Base-by-base conservation (phyloP, 257 asterid species). In the Primulina eburnea region DNA sequence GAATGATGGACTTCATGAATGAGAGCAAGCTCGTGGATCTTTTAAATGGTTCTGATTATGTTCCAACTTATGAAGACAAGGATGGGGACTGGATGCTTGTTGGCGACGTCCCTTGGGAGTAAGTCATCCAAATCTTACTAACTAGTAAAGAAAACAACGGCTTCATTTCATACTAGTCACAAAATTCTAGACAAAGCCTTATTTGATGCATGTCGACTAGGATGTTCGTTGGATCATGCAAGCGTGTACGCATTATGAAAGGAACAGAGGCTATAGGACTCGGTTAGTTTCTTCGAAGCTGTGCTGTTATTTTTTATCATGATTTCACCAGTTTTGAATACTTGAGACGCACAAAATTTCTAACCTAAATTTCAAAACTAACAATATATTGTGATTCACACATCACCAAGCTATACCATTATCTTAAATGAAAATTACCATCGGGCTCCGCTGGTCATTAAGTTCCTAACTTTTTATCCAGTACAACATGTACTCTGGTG, bases 41-140 rank as follows among this genome's bases (percentile, higher is more conserved):
- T 75, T 68, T 86, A 69, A 88, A 83, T 63, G 80, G 81, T 79
- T 86, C 92, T 57, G 95, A 90, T 18, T 88, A 83, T n/a, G 93
- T 90, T 76, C 87, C 90, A 14, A 86, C 95, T 55, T 87, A 87
- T 59, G 92, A 89, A 68, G 96, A 89, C 85, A 89, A 79, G 72
- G 96, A 87, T 71, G 96, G 96, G 29, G 96, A 89, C 43, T 89
- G 96, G 96, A 85, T 89, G 95, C 90, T 89, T 17, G 89, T 89
- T 8, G 92, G 92, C 38, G 94, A 89, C 38, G 95, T 89, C 60
- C 95, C 96, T 2, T 88, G 97, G 96, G 89, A 80, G 97, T 90
- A 86, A 85, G 93, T 60, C 58, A 18, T 65, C 38, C 32, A 2
- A 32, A 2, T 43, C 8, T 14, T 55, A 34, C 38, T 7, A 32